phyloP scores from a whole-genome alignment of 352 stramenopile species.

The Elongisporangium prolatum region DNA sequence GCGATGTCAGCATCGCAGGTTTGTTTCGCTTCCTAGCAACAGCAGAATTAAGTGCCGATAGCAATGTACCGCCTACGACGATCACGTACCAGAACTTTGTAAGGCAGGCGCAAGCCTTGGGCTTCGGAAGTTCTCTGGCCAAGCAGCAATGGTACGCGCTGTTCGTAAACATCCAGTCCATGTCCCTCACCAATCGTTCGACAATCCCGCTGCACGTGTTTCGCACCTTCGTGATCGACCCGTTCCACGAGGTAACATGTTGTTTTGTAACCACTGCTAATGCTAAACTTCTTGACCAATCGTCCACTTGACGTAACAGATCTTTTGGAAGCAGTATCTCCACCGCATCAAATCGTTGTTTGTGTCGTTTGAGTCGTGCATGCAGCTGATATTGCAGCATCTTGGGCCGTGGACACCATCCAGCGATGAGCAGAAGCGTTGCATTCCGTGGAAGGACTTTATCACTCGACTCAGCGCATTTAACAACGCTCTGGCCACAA shows the following conservation, averaged over 20 bases:
- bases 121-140: constrained; percentile 12
- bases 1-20: constrained; percentile 10
- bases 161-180: constrained; percentile 23
- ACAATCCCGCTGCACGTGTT: constrained; percentile 23
- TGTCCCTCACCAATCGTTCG: constrained; percentile 6
- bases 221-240: constrained; percentile 32
- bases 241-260: constrained; percentile 39
- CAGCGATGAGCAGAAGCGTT: not conserved
- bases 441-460: constrained; percentile 20
- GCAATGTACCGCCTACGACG: not conserved
- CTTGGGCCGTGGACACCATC: not conserved
- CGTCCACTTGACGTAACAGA: constrained; percentile 8
- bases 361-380: not conserved
- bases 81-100: constrained; percentile 9
- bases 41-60: not conserved
- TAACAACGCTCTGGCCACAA: constrained; percentile 10
- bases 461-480: constrained; percentile 15
- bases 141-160: constrained; percentile 39
- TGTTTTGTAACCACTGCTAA: too few species aligned
- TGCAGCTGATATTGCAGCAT: not conserved
- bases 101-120: constrained; percentile 11
- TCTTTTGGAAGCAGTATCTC: constrained; percentile 27
- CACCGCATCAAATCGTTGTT: constrained; percentile 1
- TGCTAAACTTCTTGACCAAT: too few species aligned
- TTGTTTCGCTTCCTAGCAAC: constrained; percentile 15